Evolutionary conservation across 2,329 filamentous ascomycete genomes (phyloP).

Genomic region (Apiospora arundinis): DNA sequence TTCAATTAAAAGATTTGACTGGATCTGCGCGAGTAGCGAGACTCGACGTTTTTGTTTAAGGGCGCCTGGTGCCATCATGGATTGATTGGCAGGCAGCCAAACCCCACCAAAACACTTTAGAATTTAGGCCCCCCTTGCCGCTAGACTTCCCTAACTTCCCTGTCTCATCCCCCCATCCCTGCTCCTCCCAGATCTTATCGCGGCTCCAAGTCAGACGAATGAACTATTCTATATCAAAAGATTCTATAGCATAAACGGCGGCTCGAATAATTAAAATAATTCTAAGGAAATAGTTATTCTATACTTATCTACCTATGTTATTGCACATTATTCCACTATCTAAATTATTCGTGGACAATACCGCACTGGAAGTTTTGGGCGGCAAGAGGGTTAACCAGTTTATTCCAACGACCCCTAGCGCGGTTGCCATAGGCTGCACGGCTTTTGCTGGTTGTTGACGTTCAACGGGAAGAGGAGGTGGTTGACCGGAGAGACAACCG

Average conservation of each 20-base stretch:
- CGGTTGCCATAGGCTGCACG: slow-evolving; percentile 20
- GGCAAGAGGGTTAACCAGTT: no score
- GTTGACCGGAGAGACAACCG: not conserved
- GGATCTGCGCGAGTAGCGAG: slow-evolving; percentile 5
- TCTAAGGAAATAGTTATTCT: no score
- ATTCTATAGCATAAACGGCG: no score
- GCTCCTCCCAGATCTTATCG: slow-evolving; percentile 18
- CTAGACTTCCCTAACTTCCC: not conserved
- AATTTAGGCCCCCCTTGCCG: slow-evolving; percentile 11
- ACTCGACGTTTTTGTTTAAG: slow-evolving; percentile 13
- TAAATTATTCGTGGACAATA: no score
- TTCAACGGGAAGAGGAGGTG: not conserved
- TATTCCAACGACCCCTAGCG: no score
- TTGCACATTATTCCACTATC: no score
- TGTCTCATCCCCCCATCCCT: not conserved
- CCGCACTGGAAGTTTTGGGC: no score
- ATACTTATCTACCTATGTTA: no score
- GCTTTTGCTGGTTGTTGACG: slow-evolving; percentile 16
- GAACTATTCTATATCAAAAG: no score
- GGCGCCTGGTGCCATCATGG: slow-evolving; percentile 12
- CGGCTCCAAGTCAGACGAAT: no score
- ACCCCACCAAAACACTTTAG: slow-evolving; percentile 1
- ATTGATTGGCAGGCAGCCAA: slow-evolving; percentile 16
- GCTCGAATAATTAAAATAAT: no score
- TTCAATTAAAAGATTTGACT: slow-evolving; percentile 14